Evolutionary conservation across 345 rosid species (phyloP).

Genomic region (Abelmoschus esculentus): DNA sequence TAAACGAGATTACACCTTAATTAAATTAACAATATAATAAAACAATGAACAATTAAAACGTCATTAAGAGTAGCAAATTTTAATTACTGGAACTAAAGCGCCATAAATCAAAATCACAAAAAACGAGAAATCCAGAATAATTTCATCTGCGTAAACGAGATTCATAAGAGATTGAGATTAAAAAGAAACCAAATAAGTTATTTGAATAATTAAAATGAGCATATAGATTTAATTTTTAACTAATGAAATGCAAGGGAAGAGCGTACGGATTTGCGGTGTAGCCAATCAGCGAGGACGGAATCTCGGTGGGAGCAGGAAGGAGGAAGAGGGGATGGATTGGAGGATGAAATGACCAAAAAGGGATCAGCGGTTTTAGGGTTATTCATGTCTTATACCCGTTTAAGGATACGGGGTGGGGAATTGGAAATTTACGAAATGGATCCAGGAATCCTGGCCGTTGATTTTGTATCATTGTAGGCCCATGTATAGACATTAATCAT

Average conservation of each 20-base stretch:
- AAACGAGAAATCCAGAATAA: neutral
- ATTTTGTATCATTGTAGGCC: neutral
- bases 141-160: neutral
- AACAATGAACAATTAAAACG: neutral
- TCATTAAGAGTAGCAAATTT: neutral
- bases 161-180: neutral
- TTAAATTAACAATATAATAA: neutral
- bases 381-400: neutral
- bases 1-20: neutral
- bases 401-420: neutral
- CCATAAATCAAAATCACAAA: neutral
- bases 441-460: neutral
- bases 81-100: neutral
- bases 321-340: neutral
- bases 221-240: neutral
- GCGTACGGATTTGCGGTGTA: neutral
- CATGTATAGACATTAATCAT: too few relatives aligned
- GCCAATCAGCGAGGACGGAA: slow-evolving; percentile 6
- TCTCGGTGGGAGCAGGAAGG: neutral
- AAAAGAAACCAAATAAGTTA: neutral
- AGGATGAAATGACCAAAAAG: neutral
- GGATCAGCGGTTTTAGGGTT: neutral
- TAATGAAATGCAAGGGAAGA: neutral
- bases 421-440: neutral
- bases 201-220: neutral